Conservation (phyloP, 2,329 filamentous ascomycete genomes). For the Alternaria viburni region DNA sequence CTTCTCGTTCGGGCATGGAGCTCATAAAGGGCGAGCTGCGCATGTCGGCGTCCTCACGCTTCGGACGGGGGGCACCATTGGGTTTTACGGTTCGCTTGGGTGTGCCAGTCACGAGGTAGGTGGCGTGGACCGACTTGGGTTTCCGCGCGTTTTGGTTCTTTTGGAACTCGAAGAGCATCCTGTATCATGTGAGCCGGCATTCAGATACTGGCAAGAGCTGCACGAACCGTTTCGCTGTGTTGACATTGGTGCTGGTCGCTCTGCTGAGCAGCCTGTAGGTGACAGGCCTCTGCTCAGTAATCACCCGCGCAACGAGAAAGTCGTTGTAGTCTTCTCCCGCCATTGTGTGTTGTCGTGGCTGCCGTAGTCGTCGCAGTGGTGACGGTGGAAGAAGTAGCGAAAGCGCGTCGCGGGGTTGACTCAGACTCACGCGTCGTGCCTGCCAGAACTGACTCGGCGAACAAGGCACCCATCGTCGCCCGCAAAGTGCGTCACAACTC, state of each 20-base stretch:
- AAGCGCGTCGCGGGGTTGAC: slow-evolving; percentile 32
- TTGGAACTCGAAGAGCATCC: slow-evolving; percentile 88
- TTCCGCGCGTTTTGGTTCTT: slow-evolving; percentile 76
- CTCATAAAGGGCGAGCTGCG: slow-evolving; percentile 71
- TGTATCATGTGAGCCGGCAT: slow-evolving; percentile 48
- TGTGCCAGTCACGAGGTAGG: slow-evolving; percentile 83
- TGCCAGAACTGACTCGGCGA: slow-evolving; percentile 32
- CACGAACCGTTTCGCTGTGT: slow-evolving; percentile 83
- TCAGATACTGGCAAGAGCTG: not conserved
- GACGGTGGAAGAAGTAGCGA: slow-evolving; percentile 5
- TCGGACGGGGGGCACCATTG: slow-evolving; percentile 50
- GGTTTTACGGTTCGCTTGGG: slow-evolving; percentile 51
- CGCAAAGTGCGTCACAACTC: slow-evolving; percentile 1
- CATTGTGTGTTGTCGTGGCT: slow-evolving; percentile 36
- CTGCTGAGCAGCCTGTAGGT: slow-evolving; percentile 87
- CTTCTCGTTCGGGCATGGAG: slow-evolving; percentile 62
- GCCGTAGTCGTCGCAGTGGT: not conserved
- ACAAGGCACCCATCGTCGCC: slow-evolving; percentile 14
- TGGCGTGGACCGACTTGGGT: slow-evolving; percentile 80
- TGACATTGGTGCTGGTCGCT: slow-evolving; percentile 81
- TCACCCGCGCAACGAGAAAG: slow-evolving; percentile 75
- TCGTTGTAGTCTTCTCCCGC: slow-evolving; percentile 68
- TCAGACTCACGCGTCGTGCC: slow-evolving; percentile 39
- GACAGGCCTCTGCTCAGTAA: slow-evolving; percentile 77
- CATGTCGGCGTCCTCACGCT: slow-evolving; percentile 72